Base-by-base conservation (phyloP, 495 filamentous ascomycete genomes). In the Neurospora sp. region DNA sequence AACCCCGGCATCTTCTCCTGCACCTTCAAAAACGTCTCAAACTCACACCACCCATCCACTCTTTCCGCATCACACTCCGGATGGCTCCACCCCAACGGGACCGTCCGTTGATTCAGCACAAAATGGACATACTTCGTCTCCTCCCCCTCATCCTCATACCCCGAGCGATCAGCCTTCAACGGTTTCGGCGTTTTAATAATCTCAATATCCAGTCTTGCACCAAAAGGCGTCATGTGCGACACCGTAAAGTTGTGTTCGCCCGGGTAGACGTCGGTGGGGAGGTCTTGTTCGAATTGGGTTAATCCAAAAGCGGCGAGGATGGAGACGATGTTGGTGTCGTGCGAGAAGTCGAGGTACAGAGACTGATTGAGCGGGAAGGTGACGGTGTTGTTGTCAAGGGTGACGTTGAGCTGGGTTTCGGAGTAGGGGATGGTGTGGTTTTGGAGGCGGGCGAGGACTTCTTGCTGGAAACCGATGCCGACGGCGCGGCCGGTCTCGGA, bases 341-440 rank as follows among this genome's bases (percentile, higher is more conserved):
- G 93, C 9, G 89, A 91, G 78, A 97, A 95, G 82, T 97, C 93
- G 0, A 92, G 90, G 74, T 93, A 97, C 0, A 95, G 79, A 27
- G 75, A 84, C 35, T 83, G 82, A 75, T 90, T 86, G 5, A 95
- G 80, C 0, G 93, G 92, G 77, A 96, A 97, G 0, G 90, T 92
- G 16, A 76, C 76, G 2, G 84, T 81, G 72, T 86, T 84, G 38
- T 82, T 83, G 79, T 97, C 92, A 0, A 97, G 85, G 0, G 93
- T 95, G 42, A 86, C 78, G 77, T 92, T 91, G 82, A 89, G 85
- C 74, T 88, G 86, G 11, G 85, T 87, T 11, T 84, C 83, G 1
- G 85, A 85, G 20, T 83, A 83, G 23, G 82, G 84, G 27, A 87
- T 81, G 6, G 87, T 82, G 75, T 89, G 87, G 75, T 87, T 81